These are phyloP conservation scores for Venturia aucupariae DNA, from an alignment of 2,329 filamentous ascomycete genomes.

Conservation along the genomic window DNA sequence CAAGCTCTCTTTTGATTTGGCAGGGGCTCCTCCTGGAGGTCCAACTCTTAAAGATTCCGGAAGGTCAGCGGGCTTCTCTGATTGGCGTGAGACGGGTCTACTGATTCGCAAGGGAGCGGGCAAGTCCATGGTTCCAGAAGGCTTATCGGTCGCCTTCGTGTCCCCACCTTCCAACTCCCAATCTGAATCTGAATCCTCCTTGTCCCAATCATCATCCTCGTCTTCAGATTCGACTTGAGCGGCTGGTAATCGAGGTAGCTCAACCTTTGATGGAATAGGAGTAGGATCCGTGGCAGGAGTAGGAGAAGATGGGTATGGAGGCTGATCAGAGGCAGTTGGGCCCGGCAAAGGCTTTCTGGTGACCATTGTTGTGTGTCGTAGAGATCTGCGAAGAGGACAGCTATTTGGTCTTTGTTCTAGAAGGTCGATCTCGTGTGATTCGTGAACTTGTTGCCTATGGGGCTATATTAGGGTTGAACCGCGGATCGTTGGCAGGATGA, in stretches of 20 bases:
- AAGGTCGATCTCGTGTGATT: neutral
- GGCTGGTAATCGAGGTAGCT: neutral
- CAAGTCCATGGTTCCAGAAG: neutral
- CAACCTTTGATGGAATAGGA: neutral
- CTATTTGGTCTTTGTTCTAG: neutral
- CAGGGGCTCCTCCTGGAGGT: slow-evolving; percentile 13
- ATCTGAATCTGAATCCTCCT: slow-evolving; percentile 16
- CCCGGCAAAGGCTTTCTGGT: slow-evolving; percentile 9
- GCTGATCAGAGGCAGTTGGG: neutral
- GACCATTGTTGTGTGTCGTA: neutral
- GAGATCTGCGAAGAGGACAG: neutral
- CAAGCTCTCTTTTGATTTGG: slow-evolving; percentile 14
- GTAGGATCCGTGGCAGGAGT: slow-evolving; percentile 2
- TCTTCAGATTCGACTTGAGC: neutral
- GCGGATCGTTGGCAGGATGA: neutral
- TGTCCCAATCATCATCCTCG: slow-evolving; percentile 17
- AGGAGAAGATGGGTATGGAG: slow-evolving; percentile 4
- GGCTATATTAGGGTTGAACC: neutral
- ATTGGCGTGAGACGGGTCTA: slow-evolving; percentile 10
- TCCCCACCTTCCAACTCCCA: slow-evolving; percentile 20
- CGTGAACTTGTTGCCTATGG: neutral
- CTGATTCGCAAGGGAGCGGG: slow-evolving; percentile 13
- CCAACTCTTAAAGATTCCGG: slow-evolving; percentile 18
- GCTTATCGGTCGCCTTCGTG: slow-evolving; percentile 11
- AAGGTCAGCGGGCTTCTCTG: slow-evolving; percentile 11